Base-by-base conservation (phyloP, 2,329 filamentous ascomycete genomes). In the Sporothrix inflata region DNA sequence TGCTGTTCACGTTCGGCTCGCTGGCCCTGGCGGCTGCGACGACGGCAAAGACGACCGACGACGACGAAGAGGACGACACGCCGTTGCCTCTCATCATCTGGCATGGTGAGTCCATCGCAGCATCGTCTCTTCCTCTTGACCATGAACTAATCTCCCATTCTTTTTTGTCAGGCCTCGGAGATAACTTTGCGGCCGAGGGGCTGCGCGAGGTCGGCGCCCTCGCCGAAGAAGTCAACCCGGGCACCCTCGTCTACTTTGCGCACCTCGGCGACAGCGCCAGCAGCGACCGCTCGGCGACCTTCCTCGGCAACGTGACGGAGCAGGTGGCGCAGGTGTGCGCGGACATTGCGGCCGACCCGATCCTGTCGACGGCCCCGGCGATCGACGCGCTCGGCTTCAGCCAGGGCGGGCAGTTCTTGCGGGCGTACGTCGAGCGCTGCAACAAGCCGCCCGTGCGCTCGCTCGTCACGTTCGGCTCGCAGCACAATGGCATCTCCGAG, bases 351-450 rank as follows among this genome's bases (percentile, higher is more conserved):
- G 79, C 86, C 0, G 89, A 98, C 79, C 91, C 91, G 0, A 92
- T 97, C 80, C 88, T 98, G 19, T 91, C 91, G 72, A 92, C 91
- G 7, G 92, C 93, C 0, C 92, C 92, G 0, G 93, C 91, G 75
- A 86, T 98, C 79, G 96, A 98, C 82, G 95, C 94, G 45, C 84
- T 99, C 47, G 96, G 96, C 38, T 98, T 99, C 85, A 96, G 92
- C 16, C 96, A 99, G 82, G 96, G 96, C 75, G 96, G 96, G 1
- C 93, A 97, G 80, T 98, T 99, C 84, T 87, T 99, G n/a, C 90
- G 96, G 73, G 96, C 88, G 30, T 94, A 97, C 80, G 85, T 97
- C 75, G 90, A 99, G 85, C 88, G 93, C 57, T 99, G 96, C 85
- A 96, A 94, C 80, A 78, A 77, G 45, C 91, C 94, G 0, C 90